Base-by-base conservation (phyloP, 805 yeast genomes). In the Wickerhamomyces bisporus region DNA sequence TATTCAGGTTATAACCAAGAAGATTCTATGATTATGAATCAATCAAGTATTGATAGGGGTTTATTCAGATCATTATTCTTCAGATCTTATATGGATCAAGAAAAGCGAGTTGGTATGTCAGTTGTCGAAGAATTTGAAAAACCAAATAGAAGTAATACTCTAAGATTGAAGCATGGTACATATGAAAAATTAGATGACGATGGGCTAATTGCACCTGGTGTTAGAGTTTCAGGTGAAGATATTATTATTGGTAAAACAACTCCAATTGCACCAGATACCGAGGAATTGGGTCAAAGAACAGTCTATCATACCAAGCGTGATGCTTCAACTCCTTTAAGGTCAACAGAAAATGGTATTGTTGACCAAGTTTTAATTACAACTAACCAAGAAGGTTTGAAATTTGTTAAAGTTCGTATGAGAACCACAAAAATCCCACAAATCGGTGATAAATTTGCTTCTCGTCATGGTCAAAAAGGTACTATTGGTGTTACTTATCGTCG, bases 381-480 rank as follows among this genome's bases (percentile, higher is more conserved):
- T 4, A 93, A 93, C 65, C 97, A 95, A 57, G 99, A 93, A 64
- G 99, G 99, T 46, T 76, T 95, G 64, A 86, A 89, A 58, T 94
- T 93, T 52, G 98, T 93, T 37, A 93, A 93, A 68, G 98, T 93
- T 34, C 80, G 99, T 68, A 93, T 94, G 87, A 86, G 99, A 75
- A 93, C 98, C 1, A 93, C 99, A 4, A 93, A 94, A 67, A 75
- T 91, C 33, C 99, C 99, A 11, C 99, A 93, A 67, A 91, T 93
- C 65, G 99, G 99, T 65, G 99, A 93, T 66, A 93, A 93, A 67
- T 93, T 93, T 67, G 98, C 99, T 6, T 91, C 98, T 30, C 86
- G 98, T 70, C 98, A 93, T 74, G 99, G 99, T 62, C 99, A 93
- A 68, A 93, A 93, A 71, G 99, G 99, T 82, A 93, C 98, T 16